phyloP scores from a whole-genome alignment of 176 grass and related monocot species.

The Sorghum bicolor region DNA sequence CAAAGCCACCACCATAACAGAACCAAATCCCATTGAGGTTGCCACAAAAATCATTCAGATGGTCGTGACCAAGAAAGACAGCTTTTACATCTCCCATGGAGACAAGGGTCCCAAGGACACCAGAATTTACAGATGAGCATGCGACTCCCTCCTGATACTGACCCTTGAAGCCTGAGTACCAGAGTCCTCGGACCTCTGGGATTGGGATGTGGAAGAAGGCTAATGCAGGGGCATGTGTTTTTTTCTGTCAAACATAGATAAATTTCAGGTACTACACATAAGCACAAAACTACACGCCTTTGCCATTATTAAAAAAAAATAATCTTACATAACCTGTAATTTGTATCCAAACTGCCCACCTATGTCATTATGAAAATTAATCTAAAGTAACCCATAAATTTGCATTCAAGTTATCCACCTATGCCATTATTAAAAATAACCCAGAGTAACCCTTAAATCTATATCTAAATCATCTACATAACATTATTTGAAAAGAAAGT shows the following conservation, averaged over 20 bases:
- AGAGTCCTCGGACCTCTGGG: conserved; percentile 63
- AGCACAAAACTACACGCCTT: background rate
- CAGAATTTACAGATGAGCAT: conserved; percentile 76
- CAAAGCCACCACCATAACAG: conserved; percentile 94
- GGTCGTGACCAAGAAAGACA: conserved; percentile 92
- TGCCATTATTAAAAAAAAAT: background rate
- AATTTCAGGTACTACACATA: background rate
- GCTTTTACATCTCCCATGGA: conserved; percentile 84
- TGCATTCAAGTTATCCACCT: background rate
- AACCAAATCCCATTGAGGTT: conserved; percentile 66
- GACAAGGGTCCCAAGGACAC: conserved; percentile 48
- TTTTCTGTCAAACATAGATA: conserved; percentile 43
- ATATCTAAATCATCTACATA: background rate
- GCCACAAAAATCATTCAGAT: conserved; percentile 94
- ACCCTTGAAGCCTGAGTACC: conserved; percentile 67
- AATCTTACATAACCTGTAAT: background rate
- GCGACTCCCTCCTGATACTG: conserved; percentile 82
- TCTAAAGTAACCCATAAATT: background rate
- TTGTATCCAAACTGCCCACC: background rate
- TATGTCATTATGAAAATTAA: background rate
- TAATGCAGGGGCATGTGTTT: conserved; percentile 41
- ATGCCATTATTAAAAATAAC: background rate
- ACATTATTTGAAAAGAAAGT: background rate
- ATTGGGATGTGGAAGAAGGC: conserved; percentile 93
- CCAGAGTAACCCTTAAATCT: background rate